These are phyloP conservation scores for Silene coronaria DNA, from an alignment of 179 eudicot genomes.

Conservation along the genomic window DNA sequence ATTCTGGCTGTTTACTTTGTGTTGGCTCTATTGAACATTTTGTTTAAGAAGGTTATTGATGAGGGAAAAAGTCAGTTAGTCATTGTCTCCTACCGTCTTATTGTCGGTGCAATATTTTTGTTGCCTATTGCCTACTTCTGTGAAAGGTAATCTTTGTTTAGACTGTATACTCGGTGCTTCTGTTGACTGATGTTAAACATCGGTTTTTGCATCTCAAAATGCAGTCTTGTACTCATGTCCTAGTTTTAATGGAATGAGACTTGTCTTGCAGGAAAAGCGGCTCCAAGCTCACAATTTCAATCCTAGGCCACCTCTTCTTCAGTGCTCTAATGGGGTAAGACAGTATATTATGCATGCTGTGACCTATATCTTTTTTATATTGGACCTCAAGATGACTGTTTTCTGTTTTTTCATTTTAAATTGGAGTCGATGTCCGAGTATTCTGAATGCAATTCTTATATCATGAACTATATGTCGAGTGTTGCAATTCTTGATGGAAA, in stretches of 20 bases:
- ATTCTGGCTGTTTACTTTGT: conserved; percentile 46
- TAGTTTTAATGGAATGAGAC: not conserved
- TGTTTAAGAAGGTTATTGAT: conserved; percentile 54
- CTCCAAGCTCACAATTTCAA: conserved; percentile 41
- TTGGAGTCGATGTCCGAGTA: no score
- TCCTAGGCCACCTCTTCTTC: conserved; percentile 50
- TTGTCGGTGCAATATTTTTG: conserved; percentile 44
- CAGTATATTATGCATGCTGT: not conserved
- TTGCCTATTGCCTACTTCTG: conserved; percentile 53
- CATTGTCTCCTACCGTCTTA: conserved; percentile 50
- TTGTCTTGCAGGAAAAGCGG: conserved; percentile 52
- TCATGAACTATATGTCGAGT: not conserved
- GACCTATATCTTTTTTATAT: not conserved
- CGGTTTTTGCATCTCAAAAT: not conserved
- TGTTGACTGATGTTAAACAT: not conserved
- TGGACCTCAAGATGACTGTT: not conserved
- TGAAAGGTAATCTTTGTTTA: conserved; percentile 48
- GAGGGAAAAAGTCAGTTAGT: conserved; percentile 45
- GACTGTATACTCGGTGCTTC: not conserved
- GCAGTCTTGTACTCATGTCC: not conserved
- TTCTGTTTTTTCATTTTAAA: not conserved
- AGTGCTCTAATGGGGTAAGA: conserved; percentile 73
- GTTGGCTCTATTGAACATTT: conserved; percentile 48
- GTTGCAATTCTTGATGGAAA: not conserved
- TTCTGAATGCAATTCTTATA: no score